Conservation (phyloP, 1,284 basidiomycete genomes). For the Moesziomyces antarcticus region DNA sequence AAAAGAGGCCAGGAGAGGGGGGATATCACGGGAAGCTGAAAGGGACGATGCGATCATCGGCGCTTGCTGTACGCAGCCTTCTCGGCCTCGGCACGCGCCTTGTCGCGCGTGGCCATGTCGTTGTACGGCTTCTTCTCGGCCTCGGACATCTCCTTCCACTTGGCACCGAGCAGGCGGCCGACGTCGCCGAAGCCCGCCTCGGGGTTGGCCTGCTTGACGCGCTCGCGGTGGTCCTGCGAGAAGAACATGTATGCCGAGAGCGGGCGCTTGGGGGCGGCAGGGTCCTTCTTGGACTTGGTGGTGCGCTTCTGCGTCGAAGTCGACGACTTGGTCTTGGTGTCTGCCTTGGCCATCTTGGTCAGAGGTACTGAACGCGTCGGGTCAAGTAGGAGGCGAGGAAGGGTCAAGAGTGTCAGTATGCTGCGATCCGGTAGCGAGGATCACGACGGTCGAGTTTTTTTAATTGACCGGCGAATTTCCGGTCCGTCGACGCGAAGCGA, state of each 20-base stretch:
- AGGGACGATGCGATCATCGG: conserved; percentile 20
- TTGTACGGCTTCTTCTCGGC: conserved; percentile 93
- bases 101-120: conserved; percentile 86
- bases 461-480: conserved; percentile 17
- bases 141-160: conserved; percentile 87
- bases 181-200: conserved; percentile 93
- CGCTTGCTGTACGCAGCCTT: conserved; percentile 75
- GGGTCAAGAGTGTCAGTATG: conserved; percentile 10
- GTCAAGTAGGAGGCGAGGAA: neutral
- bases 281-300: conserved; percentile 71
- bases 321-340: conserved; percentile 59
- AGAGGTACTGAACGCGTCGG: conserved; percentile 1
- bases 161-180: conserved; percentile 85
- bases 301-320: conserved; percentile 49
- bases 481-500: conserved; percentile 17
- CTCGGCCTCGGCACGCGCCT: conserved; percentile 82
- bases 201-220: conserved; percentile 93
- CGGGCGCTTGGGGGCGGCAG: conserved; percentile 86
- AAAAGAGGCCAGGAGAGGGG: neutral
- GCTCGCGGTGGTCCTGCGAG: conserved; percentile 92
- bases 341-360: conserved; percentile 60
- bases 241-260: conserved; percentile 99
- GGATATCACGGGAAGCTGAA: conserved; percentile 16
- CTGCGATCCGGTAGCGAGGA: neutral
- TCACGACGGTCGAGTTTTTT: conserved; percentile 10